Conservation (phyloP, 306 rosid species). For the Prunus kanzakura region DNA sequence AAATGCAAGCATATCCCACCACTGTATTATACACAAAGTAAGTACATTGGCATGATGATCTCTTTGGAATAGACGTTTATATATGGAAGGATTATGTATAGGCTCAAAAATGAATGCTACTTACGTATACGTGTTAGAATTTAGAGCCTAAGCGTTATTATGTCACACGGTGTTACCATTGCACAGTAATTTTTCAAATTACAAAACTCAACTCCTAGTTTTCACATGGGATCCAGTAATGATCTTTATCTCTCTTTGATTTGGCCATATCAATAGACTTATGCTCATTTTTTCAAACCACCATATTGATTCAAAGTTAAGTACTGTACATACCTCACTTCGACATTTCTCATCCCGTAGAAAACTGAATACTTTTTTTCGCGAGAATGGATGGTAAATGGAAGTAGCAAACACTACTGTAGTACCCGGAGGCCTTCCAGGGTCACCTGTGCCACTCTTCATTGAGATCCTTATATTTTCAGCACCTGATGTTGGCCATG, state of each 20-base stretch:
- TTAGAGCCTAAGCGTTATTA: too few relatives aligned
- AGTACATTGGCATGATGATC: background rate
- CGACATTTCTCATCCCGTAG: constrained; percentile 42
- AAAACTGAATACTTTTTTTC: constrained; percentile 36
- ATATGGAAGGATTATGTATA: background rate
- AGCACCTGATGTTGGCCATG: background rate
- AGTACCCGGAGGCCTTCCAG: constrained; percentile 24
- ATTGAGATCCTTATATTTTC: constrained; percentile 27
- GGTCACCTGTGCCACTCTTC: background rate
- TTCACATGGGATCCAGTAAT: background rate
- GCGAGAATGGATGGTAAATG: constrained; percentile 28
- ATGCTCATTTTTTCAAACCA: background rate
- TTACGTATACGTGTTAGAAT: too few relatives aligned
- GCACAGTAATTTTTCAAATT: background rate
- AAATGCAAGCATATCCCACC: background rate
- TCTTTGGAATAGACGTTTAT: background rate
- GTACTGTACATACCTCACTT: constrained; percentile 29
- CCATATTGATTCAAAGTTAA: background rate
- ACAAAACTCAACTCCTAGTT: background rate
- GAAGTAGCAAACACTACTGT: constrained; percentile 36
- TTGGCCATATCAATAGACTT: background rate
- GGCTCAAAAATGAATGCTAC: too few relatives aligned
- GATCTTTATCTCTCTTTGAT: background rate
- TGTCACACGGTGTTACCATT: background rate
- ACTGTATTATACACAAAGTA: background rate